phyloP scores from a whole-genome alignment of 768 basidiomycete species.

The Austroboletus eburneus region DNA sequence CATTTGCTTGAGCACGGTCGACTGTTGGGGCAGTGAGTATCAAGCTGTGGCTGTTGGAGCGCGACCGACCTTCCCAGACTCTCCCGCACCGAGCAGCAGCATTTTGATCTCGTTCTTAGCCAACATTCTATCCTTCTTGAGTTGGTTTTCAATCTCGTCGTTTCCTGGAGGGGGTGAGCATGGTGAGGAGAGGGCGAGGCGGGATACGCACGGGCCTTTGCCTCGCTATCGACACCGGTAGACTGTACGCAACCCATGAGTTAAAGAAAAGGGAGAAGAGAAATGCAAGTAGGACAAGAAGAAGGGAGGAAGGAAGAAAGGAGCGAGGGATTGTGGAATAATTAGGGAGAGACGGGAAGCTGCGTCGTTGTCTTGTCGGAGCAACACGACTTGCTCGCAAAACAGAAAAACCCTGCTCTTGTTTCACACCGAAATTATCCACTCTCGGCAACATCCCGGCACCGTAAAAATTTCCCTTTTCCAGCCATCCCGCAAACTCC shows the following conservation, averaged over 20 bases:
- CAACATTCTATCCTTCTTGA: slow-evolving; percentile 83
- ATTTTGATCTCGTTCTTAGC: slow-evolving; percentile 96
- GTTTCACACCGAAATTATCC: slow-evolving; percentile 14
- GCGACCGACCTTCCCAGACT: slow-evolving; percentile 81
- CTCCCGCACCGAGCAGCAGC: slow-evolving; percentile 92
- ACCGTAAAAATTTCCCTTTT: slow-evolving; percentile 9
- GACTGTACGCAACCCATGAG: slow-evolving; percentile 75
- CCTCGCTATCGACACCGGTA: slow-evolving; percentile 68
- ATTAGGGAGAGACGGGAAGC: slow-evolving; percentile 23
- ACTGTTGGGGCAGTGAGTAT: slow-evolving; percentile 37
- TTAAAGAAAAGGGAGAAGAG: slow-evolving; percentile 1
- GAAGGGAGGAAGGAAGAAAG: slow-evolving; percentile 14
- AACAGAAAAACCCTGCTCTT: slow-evolving; percentile 11
- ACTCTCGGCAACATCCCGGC: slow-evolving; percentile 19
- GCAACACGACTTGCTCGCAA: slow-evolving; percentile 3
- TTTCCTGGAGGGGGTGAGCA: slow-evolving; percentile 51
- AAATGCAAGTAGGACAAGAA: slow-evolving; percentile 7
- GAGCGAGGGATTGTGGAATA: slow-evolving; percentile 23
- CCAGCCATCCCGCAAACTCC: slow-evolving; percentile 15
- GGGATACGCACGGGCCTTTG: slow-evolving; percentile 68
- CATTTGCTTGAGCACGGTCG: slow-evolving; percentile 95
- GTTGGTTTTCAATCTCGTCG: slow-evolving; percentile 90
- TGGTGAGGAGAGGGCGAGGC: not conserved
- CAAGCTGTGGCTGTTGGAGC: too few species aligned
- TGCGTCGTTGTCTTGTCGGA: not conserved